Base-by-base conservation (phyloP, 768 basidiomycete species). In the Termitomyces sp. region DNA sequence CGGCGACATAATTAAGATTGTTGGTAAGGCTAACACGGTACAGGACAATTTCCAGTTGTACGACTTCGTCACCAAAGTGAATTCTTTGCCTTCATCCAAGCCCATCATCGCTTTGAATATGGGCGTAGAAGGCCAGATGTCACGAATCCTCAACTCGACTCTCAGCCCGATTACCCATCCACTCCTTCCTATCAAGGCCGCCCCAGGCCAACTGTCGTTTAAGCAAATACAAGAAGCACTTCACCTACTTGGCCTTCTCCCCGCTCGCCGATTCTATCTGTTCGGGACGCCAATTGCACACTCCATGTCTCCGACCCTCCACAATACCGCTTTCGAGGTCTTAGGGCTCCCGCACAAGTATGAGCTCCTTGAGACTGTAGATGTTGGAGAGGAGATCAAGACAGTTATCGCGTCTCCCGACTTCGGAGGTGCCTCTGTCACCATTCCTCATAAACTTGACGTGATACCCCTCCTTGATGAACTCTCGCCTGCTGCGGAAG, bases 51-150 rank as follows among this genome's bases (percentile, higher is more conserved):
- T 94, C 61, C 75, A 80, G 1, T 78, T 98, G 55, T 82, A 86
- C 54, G 70, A 81, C 10, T 99, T 98, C 67, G 86, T 85, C 43
- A 67, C 78, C 16, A 75, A 77, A 46, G 73, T 72, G 32, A 73
- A 69, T 24, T 68, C 67, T 54, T 70, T 73, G 30, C 74, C 79
- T 1, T 70, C 75, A 14, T 71, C 83, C 13, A 96, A 92, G 67
- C 96, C 94, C 2, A 78, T 98, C 65, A 85, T 99, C 57, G 93
- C 94, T 5, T 88, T 98, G 75, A 98, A 98, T 73, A 95, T 96
- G 87, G 93, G 94, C 18, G 66, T 78, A 18, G 82, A 84, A 49
- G 97, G 97, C 13, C 95, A 98, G 70, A 79, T 98, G 67, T 94
- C 94, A 4, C 83, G 97, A 30, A 81, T 98, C 53, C 77, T 97